These are phyloP conservation scores for Volvox reticuliferus DNA, from an alignment of 139 green algal species.

Conservation along the genomic window DNA sequence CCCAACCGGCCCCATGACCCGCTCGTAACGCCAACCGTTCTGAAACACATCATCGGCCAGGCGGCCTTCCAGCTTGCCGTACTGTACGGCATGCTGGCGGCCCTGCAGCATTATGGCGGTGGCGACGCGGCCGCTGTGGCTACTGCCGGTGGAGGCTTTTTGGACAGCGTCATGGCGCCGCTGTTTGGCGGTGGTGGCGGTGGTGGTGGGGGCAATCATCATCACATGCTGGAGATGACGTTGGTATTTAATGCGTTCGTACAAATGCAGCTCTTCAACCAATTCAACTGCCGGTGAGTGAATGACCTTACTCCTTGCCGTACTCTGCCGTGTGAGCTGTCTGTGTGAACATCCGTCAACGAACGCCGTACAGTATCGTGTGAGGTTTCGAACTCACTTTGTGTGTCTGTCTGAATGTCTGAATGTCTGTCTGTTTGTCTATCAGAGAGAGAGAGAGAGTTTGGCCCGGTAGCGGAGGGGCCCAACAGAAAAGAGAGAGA, in stretches of 20 bases:
- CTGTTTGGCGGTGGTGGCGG: background rate
- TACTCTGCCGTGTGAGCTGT: no score
- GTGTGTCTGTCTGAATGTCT: no score
- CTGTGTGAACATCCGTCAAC: no score
- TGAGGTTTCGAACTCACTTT: no score
- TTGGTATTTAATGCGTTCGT: conserved; percentile 94
- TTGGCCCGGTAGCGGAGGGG: no score
- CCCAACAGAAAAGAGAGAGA: no score
- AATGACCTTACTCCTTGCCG: no score
- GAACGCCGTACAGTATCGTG: no score
- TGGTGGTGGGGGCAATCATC: background rate
- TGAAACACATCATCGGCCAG: conserved; percentile 77
- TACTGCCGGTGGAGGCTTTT: background rate
- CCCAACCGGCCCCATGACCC: conserved; percentile 66
- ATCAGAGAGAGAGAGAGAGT: no score
- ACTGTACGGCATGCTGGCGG: conserved; percentile 74
- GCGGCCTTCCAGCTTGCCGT: conserved; percentile 81
- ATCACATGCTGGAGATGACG: conserved; percentile 68
- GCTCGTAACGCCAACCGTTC: conserved; percentile 64
- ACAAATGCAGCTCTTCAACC: conserved; percentile 87
- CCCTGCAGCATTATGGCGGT: conserved; percentile 36
- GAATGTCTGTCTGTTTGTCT: no score
- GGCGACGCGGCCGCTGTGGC: background rate
- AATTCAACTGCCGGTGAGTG: conserved; percentile 57
- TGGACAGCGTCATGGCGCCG: background rate